Conservation (phyloP, 495 filamentous ascomycete genomes). For the Ramalina peruviana region DNA sequence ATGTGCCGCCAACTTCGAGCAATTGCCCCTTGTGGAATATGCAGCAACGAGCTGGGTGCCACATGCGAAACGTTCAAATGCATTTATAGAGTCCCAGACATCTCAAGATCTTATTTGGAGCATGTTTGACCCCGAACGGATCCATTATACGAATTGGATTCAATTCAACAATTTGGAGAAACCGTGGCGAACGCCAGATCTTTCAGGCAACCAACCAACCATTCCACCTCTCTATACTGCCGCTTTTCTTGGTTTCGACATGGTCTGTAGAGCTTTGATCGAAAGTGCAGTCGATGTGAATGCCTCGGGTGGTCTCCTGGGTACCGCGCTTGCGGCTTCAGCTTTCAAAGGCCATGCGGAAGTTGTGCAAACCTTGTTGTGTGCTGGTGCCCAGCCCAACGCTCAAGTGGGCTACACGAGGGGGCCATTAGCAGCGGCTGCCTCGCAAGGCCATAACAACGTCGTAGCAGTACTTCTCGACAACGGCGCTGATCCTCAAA, state of each 20-base stretch:
- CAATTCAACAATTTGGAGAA: neutral
- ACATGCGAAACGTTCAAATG: neutral
- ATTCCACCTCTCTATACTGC: conserved; percentile 1
- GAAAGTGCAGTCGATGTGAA: neutral
- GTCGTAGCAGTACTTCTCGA: neutral
- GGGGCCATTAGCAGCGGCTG: neutral
- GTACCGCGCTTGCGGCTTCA: neutral
- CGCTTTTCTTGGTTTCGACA: neutral
- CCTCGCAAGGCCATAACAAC: neutral
- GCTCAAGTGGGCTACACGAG: neutral
- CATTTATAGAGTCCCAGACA: neutral
- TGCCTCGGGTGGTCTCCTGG: neutral
- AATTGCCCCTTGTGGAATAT: neutral
- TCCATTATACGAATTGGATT: neutral
- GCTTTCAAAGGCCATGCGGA: neutral
- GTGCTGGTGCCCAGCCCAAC: neutral
- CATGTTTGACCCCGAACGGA: neutral
- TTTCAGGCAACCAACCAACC: neutral
- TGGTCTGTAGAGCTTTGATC: neutral
- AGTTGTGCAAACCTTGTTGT: neutral
- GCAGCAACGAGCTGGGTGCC: conserved; percentile 1
- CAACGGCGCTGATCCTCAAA: neutral
- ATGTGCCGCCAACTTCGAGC: neutral
- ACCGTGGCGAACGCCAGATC: neutral
- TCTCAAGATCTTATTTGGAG: neutral